Conservation (phyloP, 371 early-diverging fungal genomes). For the Haplosporangium sp. region DNA sequence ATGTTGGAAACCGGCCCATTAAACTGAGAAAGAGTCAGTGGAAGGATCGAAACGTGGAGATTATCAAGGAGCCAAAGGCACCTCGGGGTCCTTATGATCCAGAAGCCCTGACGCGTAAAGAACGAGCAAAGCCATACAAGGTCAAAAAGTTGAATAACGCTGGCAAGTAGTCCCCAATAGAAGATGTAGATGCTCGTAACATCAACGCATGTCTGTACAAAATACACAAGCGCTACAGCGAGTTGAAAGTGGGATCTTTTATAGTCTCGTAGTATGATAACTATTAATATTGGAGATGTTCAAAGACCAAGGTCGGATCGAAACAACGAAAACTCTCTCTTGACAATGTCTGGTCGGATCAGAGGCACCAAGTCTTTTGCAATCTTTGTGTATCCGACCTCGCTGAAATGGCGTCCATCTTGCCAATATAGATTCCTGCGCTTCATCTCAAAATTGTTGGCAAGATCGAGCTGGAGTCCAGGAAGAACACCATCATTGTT, state of each 20-base stretch:
- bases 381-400: slow-evolving; percentile 45
- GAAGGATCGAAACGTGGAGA: slow-evolving; percentile 91
- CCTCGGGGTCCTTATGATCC: slow-evolving; percentile 41
- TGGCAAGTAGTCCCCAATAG: slow-evolving; percentile 27
- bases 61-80: slow-evolving; percentile 56
- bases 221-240: too few species aligned
- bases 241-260: too few species aligned
- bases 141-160: slow-evolving; percentile 52
- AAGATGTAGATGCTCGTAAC: too few species aligned
- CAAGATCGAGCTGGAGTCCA: slow-evolving; percentile 43
- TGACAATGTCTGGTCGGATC: slow-evolving; percentile 47
- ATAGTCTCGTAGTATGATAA: too few species aligned
- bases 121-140: slow-evolving; percentile 53
- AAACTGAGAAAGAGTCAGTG: slow-evolving; percentile 94
- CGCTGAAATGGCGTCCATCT: slow-evolving; percentile 51
- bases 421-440: slow-evolving; percentile 51
- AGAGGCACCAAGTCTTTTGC: slow-evolving; percentile 52
- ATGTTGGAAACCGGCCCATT: slow-evolving; percentile 94
- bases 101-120: slow-evolving; percentile 31
- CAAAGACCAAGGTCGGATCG: slow-evolving; percentile 39
- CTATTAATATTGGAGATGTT: too few species aligned
- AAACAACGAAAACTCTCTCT: slow-evolving; percentile 47
- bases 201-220: too few species aligned
- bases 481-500: slow-evolving; percentile 35
- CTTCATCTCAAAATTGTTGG: slow-evolving; percentile 48